Conservation (phyloP, 352 stramenopile species). For the Globisporangium paddicum region DNA sequence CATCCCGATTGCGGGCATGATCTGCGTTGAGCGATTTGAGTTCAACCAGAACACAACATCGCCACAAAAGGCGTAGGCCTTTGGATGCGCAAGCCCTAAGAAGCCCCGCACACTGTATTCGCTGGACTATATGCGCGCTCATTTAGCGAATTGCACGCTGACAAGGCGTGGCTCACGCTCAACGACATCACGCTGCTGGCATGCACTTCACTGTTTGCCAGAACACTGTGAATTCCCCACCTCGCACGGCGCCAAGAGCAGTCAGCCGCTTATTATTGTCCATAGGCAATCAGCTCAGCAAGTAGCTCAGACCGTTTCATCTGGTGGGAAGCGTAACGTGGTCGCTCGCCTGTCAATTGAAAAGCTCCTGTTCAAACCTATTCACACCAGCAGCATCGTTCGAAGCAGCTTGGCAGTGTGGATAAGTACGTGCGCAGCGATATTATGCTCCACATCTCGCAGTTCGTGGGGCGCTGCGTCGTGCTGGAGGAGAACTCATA, state of each 20-base stretch:
- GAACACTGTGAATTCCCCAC: slow-evolving; percentile 6
- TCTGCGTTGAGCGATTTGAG: slow-evolving; percentile 46
- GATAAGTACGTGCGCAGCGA: not conserved
- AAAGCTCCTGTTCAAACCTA: slow-evolving; percentile 1
- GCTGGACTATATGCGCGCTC: slow-evolving; percentile 14
- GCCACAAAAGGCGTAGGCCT: slow-evolving; percentile 14
- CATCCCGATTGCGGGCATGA: slow-evolving; percentile 24
- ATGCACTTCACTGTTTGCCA: slow-evolving; percentile 21
- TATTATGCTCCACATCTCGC: not conserved
- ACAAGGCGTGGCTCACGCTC: slow-evolving; percentile 34
- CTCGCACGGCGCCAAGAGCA: not conserved
- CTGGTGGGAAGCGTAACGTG: not conserved
- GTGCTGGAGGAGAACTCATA: not conserved
- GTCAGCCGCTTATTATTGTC: not conserved
- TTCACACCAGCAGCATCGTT: not conserved
- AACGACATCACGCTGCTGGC: slow-evolving; percentile 29
- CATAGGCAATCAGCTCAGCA: not conserved
- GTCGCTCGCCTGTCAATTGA: slow-evolving; percentile 1
- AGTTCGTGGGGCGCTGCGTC: not conserved
- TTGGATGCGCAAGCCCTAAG: slow-evolving; percentile 28
- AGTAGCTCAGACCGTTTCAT: not conserved
- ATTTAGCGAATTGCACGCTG: slow-evolving; percentile 24
- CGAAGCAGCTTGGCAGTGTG: not conserved
- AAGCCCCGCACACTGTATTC: slow-evolving; percentile 22
- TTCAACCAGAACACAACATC: slow-evolving; percentile 9